phyloP scores from a whole-genome alignment of 2,329 filamentous ascomycete genomes.

The Aspergillus hiratsukae region DNA sequence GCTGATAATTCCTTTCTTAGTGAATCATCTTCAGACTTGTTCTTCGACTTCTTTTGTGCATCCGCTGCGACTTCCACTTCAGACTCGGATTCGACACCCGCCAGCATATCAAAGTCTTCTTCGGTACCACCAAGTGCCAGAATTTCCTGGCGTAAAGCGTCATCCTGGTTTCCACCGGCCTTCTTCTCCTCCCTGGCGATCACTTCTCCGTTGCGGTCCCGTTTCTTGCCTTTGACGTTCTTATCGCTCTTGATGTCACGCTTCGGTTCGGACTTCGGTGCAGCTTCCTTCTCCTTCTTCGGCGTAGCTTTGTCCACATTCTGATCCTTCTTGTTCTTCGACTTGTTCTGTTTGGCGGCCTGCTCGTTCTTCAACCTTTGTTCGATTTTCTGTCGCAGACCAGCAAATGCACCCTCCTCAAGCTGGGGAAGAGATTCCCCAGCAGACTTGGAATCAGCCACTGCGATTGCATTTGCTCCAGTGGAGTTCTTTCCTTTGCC shows the following conservation, averaged over 20 bases:
- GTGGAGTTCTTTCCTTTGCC: slow-evolving; percentile 33
- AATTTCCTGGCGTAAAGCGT: slow-evolving; percentile 41
- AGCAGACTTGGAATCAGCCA: slow-evolving; percentile 16
- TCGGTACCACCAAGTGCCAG: slow-evolving; percentile 46
- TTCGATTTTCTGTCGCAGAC: slow-evolving; percentile 40
- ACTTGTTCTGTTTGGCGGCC: slow-evolving; percentile 27
- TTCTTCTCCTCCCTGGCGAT: slow-evolving; percentile 35
- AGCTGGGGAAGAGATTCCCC: slow-evolving; percentile 29
- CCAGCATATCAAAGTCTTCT: slow-evolving; percentile 46
- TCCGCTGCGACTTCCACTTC: slow-evolving; percentile 39
- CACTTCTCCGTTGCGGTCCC: slow-evolving; percentile 44
- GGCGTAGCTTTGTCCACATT: slow-evolving; percentile 15
- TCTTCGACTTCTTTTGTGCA: slow-evolving; percentile 19
- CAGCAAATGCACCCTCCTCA: slow-evolving; percentile 37
- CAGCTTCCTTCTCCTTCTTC: slow-evolving; percentile 22
- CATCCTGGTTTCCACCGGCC: slow-evolving; percentile 18
- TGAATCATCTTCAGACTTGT: slow-evolving; percentile 28
- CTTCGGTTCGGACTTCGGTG: slow-evolving; percentile 17
- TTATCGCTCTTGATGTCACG: slow-evolving; percentile 20
- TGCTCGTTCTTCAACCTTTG: slow-evolving; percentile 34
- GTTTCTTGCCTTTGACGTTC: slow-evolving; percentile 38
- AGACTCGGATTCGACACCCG: slow-evolving; percentile 42
- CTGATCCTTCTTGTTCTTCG: slow-evolving; percentile 26
- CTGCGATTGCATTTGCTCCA: slow-evolving; percentile 17
- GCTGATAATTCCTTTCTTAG: slow-evolving; percentile 39